Evolutionary conservation across 768 basidiomycete genomes (phyloP), one percentile per base, ranked within the genome.

Genomic region (Pleurotus eryngii): DNA sequence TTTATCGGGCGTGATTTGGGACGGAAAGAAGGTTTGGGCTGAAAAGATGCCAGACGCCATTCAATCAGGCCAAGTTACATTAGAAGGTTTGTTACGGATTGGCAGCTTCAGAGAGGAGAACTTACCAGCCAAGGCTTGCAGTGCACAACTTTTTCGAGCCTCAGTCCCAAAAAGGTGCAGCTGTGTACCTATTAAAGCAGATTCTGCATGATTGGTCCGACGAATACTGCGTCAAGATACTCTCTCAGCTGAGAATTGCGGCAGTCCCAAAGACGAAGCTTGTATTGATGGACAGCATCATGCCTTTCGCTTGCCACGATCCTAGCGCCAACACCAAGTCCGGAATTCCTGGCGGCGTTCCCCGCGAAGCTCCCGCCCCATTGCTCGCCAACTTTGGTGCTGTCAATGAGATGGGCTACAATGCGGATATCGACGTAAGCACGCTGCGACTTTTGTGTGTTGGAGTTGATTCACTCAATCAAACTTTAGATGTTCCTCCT

Each of bases 151-250:
- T 71, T 60, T 72, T 71, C 35, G 57, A 69, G 3, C 80, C 81
- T 3, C 83, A 87, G 60, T 67, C 66, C 20, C 50, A 62, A 20
- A 63, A 61, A 57, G 62, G 78, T 67, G 78, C 81, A 0, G 57
- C 67, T 22, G 77, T 86, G 15, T 88, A 81, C 65, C 63, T 87
- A 7, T 64, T 87, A 17, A 78, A 84, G 45, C 77, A 80, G 9
- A 77, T 87, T 46, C 72, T 84, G 45, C 86, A 87, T 60, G 84
- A 88, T 62, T 87, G 86, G 85, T 77, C 85, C 0, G 82, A 86
- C 60, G 67, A 63, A 43, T 70, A 70, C 57, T 65, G 64, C 18
- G 49, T 65, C 46, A 72, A 70, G 43, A 75, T 81, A 58, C 65
- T 81, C 12, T 57, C 58, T 4, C 65, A 72, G 2, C 66, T 81